Conservation (phyloP, 257 asterid species). For the Solanum paucissectum region DNA sequence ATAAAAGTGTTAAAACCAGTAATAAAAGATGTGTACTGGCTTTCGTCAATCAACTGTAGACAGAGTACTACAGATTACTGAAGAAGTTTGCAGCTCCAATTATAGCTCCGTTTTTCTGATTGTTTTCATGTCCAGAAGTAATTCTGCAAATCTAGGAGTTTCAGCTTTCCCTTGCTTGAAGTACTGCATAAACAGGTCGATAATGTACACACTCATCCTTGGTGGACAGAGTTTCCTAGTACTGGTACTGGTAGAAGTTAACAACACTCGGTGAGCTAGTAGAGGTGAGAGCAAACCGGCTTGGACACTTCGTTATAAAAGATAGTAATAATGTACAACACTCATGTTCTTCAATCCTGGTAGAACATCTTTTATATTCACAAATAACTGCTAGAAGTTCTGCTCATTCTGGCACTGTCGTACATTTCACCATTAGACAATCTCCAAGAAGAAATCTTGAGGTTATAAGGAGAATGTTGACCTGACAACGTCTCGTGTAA, state of each 20-base stretch:
- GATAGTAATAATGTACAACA: neutral
- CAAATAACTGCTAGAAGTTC: conserved; percentile 20
- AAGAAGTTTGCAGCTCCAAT: neutral
- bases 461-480: conserved; percentile 46
- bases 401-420: conserved; percentile 21
- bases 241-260: neutral
- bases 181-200: neutral
- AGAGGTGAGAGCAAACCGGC: neutral
- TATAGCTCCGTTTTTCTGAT: neutral
- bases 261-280: neutral
- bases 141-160: neutral
- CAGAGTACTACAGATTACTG: neutral
- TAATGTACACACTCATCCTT: neutral
- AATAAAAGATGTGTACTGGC: neutral
- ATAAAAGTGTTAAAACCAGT: neutral
- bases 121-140: neutral
- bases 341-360: conserved; percentile 5
- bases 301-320: neutral
- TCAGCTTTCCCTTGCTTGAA: neutral
- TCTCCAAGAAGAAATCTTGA: conserved; percentile 40
- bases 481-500: conserved; percentile 42
- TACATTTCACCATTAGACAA: conserved; percentile 31
- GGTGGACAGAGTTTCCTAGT: neutral
- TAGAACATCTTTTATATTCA: conserved; percentile 8
- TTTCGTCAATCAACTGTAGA: neutral